Conservation (phyloP, 2,329 filamentous ascomycete species). For the Hypocrella siamensis region DNA sequence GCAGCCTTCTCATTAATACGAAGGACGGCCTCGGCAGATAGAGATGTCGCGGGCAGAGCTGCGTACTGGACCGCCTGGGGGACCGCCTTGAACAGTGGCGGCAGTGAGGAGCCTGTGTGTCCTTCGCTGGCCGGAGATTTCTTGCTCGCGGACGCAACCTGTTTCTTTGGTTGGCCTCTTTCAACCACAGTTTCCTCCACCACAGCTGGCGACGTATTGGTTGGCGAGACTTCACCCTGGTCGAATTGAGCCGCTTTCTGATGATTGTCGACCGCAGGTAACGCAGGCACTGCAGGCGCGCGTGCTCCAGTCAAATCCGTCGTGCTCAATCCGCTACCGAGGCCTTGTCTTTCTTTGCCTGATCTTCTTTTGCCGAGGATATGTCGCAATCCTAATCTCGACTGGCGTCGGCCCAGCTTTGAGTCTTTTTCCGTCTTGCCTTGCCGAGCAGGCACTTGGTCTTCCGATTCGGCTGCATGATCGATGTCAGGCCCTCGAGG, state of each 20-base stretch:
- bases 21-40: slow-evolving; percentile 54
- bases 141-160: background rate
- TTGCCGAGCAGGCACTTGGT: slow-evolving; percentile 15
- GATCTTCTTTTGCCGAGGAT: slow-evolving; percentile 33
- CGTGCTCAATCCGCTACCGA: slow-evolving; percentile 13
- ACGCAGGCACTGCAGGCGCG: slow-evolving; percentile 21
- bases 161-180: background rate
- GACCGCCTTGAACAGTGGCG: slow-evolving; percentile 75
- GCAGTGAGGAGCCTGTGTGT: slow-evolving; percentile 43
- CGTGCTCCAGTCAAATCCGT: slow-evolving; percentile 23
- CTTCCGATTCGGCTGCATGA: slow-evolving; percentile 3
- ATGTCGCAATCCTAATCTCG: slow-evolving; percentile 32
- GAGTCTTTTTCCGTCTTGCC: slow-evolving; percentile 18
- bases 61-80: slow-evolving; percentile 68
- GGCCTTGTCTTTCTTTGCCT: slow-evolving; percentile 17
- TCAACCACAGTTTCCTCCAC: slow-evolving; percentile 20
- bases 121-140: slow-evolving; percentile 10
- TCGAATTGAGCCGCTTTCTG: too few species aligned
- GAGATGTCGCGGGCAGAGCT: slow-evolving; percentile 48
- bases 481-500: slow-evolving; percentile 8
- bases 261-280: too few species aligned
- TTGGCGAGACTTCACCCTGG: too few species aligned
- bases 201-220: too few species aligned
- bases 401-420: slow-evolving; percentile 31
- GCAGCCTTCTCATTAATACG: slow-evolving; percentile 39